Base-by-base conservation (phyloP, 1,284 basidiomycete species). In the Cutaneotrichosporon cyanovorans region DNA sequence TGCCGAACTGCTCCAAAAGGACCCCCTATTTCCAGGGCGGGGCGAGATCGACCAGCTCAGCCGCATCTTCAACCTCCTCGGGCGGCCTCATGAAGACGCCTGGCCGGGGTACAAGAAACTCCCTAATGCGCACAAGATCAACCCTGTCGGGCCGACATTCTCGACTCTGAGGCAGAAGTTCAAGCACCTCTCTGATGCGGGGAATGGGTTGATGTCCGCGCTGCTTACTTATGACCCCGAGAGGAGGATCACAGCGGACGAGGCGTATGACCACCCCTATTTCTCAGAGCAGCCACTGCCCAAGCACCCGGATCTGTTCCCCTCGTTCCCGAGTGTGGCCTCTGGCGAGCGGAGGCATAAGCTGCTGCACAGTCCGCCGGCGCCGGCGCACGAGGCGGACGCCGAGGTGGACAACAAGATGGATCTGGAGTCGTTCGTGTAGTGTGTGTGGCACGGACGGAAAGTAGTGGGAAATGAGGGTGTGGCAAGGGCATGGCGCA, bases 231-330 rank as follows among this genome's bases (percentile, higher is more conserved):
- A 96, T 65, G 89, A 98, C 65, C 93, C 95, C 0, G 79, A 80
- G 14, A 74, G 79, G 51, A 77, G 95, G 37, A 85, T 96, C 46
- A 79, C 80, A 30, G 92, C 93, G 0, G 85, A 85, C 49, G 86
- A 91, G 53, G 95, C 91, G 3, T 67, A 91, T 35, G 77, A 82
- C 55, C 95, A 99, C 73, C 82, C 84, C 2, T 99, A 92, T 69
- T 99, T 98, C 69, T 81, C 74, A 90, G 95, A 99, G 72, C 83
- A 87, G 1, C 95, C 95, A 0, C 71, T 86, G 33, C 93, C 95
- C 1, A 97, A 98, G 62, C 93, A 98, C 68, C 89, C 91, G n/a
- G 91, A 96, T 63, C 75, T 93, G 45, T 98, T 99, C 70, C 82
- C 87, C 2, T 93, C 88, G 2, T 99, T 98, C 71, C 95, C 95